Conservation (phyloP, 2,329 filamentous ascomycete genomes). For the Xenoacremonium recifei region DNA sequence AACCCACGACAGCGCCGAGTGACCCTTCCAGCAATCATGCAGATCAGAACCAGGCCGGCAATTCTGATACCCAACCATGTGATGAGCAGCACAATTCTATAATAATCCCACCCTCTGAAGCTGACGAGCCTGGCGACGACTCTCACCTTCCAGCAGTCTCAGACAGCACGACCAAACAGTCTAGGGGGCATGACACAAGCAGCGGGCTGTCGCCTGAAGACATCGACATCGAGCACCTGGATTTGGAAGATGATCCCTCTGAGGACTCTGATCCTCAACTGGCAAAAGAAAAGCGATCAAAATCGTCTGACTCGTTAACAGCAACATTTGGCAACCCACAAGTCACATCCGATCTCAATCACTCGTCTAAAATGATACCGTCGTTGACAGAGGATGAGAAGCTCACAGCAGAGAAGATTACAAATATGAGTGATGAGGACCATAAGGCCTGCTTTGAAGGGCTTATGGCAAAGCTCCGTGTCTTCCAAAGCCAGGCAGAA, state of each 20-base stretch:
- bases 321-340: not conserved
- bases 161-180: not conserved
- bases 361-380: not conserved
- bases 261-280: constrained; percentile 24
- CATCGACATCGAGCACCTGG: constrained; percentile 45
- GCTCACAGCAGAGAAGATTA: constrained; percentile 5
- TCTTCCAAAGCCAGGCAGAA: constrained; percentile 29
- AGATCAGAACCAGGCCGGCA: no score
- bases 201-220: constrained; percentile 43
- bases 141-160: no score
- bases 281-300: constrained; percentile 12
- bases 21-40: no score
- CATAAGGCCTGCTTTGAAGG: constrained; percentile 34
- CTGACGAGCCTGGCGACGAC: no score
- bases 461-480: constrained; percentile 31
- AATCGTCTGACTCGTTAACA: not conserved
- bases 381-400: not conserved
- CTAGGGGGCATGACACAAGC: not conserved
- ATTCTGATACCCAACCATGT: no score
- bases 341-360: not conserved
- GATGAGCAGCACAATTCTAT: no score
- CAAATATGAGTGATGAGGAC: constrained; percentile 19
- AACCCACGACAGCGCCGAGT: no score
- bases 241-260: constrained; percentile 23
- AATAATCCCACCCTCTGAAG: no score